A percentile compares a stretch with the other conserved stretches of the same genome.
These are phyloP conservation scores for Escovopsis weberi DNA, from an alignment of 2,329 filamentous ascomycete genomes.

Conservation along the genomic window DNA sequence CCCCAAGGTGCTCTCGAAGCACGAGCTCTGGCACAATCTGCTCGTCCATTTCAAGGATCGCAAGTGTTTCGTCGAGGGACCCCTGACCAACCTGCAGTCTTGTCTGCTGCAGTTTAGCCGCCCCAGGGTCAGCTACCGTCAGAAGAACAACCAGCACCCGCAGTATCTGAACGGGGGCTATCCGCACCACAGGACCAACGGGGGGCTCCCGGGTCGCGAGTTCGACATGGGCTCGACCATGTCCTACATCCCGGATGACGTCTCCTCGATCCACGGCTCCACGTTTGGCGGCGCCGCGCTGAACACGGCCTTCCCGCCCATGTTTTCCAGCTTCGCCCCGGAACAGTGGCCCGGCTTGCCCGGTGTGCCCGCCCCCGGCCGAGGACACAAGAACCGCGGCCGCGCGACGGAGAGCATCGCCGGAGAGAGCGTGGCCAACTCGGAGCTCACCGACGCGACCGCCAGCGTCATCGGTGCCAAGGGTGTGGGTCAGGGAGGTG, in stretches of 20 bases:
- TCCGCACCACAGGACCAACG: conserved; percentile 27
- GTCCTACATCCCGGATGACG: conserved; percentile 92
- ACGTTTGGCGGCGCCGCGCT: conserved; percentile 76
- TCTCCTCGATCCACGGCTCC: conserved; percentile 89
- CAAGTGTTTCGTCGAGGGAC: conserved; percentile 91
- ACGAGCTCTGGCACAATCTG: conserved; percentile 93
- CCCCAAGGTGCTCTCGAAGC: conserved; percentile 92
- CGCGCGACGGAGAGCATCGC: conserved; percentile 65
- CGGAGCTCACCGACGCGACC: conserved; percentile 74
- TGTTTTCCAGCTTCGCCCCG: conserved; percentile 84
- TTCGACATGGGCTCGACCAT: conserved; percentile 77
- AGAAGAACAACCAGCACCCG: conserved; percentile 63
- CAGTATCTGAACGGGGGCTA: conserved; percentile 41
- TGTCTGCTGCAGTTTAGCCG: conserved; percentile 90
- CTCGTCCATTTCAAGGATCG: conserved; percentile 93
- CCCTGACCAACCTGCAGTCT: conserved; percentile 87
- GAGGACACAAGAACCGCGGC: conserved; percentile 52
- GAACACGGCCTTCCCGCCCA: conserved; percentile 62
- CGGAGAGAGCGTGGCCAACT: conserved; percentile 84
- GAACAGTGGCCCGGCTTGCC: conserved; percentile 79
- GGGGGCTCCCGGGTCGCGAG: conserved; percentile 28
- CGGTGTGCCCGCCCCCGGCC: conserved; percentile 44
- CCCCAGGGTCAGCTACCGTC: conserved; percentile 84
- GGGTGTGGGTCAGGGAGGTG: conserved; percentile 68
- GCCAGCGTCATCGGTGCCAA: conserved; percentile 64